Base-by-base conservation (phyloP, 176 grass and related monocot genomes). In the Secale cereale region DNA sequence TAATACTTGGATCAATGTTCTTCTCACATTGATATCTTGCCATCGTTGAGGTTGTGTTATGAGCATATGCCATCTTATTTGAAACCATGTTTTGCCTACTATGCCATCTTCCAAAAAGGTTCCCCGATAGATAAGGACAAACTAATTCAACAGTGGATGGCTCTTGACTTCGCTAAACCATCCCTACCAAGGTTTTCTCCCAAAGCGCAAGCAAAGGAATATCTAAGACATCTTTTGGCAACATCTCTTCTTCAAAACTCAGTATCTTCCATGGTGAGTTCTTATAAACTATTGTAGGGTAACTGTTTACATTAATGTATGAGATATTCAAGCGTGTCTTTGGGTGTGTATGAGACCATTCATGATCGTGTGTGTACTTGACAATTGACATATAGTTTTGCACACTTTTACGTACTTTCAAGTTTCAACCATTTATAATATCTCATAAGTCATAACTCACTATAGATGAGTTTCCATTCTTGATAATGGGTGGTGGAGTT, bases 1-100 rank as follows among this genome's bases (percentile, higher is more conserved):
- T 52, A 52, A 46, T 13, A 75, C 40, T 75, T 75, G 72, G 26
- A 52, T 52, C 43, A 75, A 50, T 50, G 43, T 48, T 75, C 72
- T 20, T 75, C 26, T 20, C 72, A 75, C 40, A 15, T 8, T 2
- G 14, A 75, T 75, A 14, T 75, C 15, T 75, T 75, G 39, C 72
- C 72, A 10, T 75, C 43, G 19, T 29, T 75, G 25, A 75, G 40
- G 16, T 75, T 75, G 15, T 52, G 72, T 75, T 75, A 75, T 75
- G 72, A 75, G 4, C 72, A 75, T 75, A 52, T 75, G 72, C 40
- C 43, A 17, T 30, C 14, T 75, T 75, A 75, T 75, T 52, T 75
- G 72, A 75, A 75, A 75, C 72, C 72, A 75, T 75, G 72, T 26
- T 75, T 75, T 75, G 43, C 72, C 43, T 75, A 75, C 12, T 75